Percentiles rank a stretch among this genome's conserved stretches.
Conservation (phyloP, 2,329 filamentous ascomycete genomes). For the Dactylellina sp. region DNA sequence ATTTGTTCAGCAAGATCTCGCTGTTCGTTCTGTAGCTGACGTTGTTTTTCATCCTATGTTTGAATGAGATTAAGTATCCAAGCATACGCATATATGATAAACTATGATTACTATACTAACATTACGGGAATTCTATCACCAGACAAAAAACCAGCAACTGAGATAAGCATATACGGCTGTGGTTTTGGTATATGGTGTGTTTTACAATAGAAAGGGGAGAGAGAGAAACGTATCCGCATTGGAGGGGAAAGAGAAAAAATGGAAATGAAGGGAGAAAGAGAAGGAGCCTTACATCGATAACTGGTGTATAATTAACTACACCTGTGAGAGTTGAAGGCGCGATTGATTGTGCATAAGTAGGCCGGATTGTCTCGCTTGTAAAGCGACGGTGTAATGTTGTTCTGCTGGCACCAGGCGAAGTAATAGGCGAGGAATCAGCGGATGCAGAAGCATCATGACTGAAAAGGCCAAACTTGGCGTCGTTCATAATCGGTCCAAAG, state of each 20-base stretch:
- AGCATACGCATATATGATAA: not conserved
- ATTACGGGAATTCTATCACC: not conserved
- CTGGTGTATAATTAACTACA: conserved; percentile 17
- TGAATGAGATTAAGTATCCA: conserved; percentile 13
- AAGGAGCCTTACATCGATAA: conserved; percentile 29
- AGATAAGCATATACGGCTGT: too few relatives aligned
- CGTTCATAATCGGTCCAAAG: conserved; percentile 44
- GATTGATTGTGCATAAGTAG: conserved; percentile 36
- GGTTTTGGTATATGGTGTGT: too few relatives aligned
- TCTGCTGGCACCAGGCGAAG: conserved; percentile 44
- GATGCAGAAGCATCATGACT: conserved; percentile 46
- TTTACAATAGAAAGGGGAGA: not conserved
- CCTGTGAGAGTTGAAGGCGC: conserved; percentile 15
- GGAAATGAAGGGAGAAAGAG: not conserved
- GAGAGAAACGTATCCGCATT: too few relatives aligned
- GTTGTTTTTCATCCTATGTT: conserved; percentile 50
- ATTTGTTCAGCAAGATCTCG: conserved; percentile 92
- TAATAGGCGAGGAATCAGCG: conserved; percentile 48
- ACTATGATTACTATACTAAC: not conserved
- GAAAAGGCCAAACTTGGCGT: conserved; percentile 47
- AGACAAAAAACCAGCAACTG: too few relatives aligned
- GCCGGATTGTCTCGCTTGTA: conserved; percentile 48
- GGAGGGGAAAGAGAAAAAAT: not conserved
- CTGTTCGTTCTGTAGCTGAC: conserved; percentile 70
- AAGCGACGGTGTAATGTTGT: conserved; percentile 55